phyloP scores from a whole-genome alignment of 2,329 filamentous ascomycete species.

The Whalleya microplaca region DNA sequence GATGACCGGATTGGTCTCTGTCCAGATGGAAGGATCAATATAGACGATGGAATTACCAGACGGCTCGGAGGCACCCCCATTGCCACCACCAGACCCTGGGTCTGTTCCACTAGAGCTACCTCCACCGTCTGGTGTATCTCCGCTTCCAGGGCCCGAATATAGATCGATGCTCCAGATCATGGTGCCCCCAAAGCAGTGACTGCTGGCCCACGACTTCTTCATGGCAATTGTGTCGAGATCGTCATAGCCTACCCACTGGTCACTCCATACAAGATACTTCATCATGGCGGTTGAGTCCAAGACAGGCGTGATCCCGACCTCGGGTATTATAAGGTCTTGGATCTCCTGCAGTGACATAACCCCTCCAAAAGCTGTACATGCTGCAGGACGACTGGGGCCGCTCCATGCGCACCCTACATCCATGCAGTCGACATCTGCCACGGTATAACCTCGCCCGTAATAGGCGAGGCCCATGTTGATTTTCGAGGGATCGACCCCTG shows the following conservation, averaged over 20 bases:
- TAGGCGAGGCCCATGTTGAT: constrained; percentile 51
- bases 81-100: constrained; percentile 1
- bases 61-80: constrained; percentile 4
- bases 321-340: constrained; percentile 31
- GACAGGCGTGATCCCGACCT: constrained; percentile 21
- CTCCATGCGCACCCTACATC: constrained; percentile 28
- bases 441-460: constrained; percentile 51
- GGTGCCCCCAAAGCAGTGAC: constrained; percentile 37
- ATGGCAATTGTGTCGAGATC: constrained; percentile 31
- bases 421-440: constrained; percentile 34
- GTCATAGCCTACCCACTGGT: constrained; percentile 35
- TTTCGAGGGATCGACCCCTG: constrained; percentile 43
- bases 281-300: constrained; percentile 27
- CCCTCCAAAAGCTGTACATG: constrained; percentile 35
- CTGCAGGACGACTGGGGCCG: constrained; percentile 31
- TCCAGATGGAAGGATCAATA: constrained; percentile 9
- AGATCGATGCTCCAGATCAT: constrained; percentile 40
- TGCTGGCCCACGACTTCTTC: constrained; percentile 35
- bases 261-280: constrained; percentile 33
- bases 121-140: constrained; percentile 2
- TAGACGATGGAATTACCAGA: constrained; percentile 7
- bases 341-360: constrained; percentile 40
- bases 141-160: constrained; percentile 6
- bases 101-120: neutral
- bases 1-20: constrained; percentile 6